These are phyloP conservation scores for Massariosphaeria phaeospora DNA, from an alignment of 495 filamentous ascomycete species.

Conservation along the genomic window DNA sequence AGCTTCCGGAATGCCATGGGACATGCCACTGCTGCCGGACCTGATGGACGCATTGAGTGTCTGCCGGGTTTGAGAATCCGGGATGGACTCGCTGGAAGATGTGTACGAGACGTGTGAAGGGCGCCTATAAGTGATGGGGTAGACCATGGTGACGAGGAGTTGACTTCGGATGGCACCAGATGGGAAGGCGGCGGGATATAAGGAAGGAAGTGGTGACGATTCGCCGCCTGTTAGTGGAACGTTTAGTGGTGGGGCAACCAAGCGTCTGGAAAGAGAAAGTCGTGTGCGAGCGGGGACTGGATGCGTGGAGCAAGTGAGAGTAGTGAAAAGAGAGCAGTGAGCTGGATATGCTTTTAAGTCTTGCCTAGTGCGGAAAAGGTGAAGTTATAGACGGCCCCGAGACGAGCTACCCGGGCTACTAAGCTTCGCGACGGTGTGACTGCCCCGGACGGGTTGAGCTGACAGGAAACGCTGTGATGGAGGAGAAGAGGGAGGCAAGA, in stretches of 20 bases:
- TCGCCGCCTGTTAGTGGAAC: background rate
- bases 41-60: conserved; percentile 41
- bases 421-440: background rate
- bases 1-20: conserved; percentile 58
- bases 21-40: conserved; percentile 40
- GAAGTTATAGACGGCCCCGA: background rate
- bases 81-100: conserved; percentile 26
- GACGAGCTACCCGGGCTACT: background rate
- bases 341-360: background rate
- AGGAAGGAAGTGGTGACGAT: background rate
- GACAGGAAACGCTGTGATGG: background rate
- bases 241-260: background rate
- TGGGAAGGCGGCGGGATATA: background rate
- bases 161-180: background rate
- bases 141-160: conserved; percentile 45
- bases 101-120: conserved; percentile 38
- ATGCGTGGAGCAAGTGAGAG: background rate
- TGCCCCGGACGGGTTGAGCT: background rate
- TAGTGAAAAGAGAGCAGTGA: background rate
- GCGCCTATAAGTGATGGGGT: conserved; percentile 47
- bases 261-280: background rate
- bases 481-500: background rate
- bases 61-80: conserved; percentile 38
- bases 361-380: too few species aligned
- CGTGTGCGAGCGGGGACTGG: background rate